Base-by-base conservation (phyloP, 2,329 filamentous ascomycete genomes). In the Cordyceps fumosorosea region DNA sequence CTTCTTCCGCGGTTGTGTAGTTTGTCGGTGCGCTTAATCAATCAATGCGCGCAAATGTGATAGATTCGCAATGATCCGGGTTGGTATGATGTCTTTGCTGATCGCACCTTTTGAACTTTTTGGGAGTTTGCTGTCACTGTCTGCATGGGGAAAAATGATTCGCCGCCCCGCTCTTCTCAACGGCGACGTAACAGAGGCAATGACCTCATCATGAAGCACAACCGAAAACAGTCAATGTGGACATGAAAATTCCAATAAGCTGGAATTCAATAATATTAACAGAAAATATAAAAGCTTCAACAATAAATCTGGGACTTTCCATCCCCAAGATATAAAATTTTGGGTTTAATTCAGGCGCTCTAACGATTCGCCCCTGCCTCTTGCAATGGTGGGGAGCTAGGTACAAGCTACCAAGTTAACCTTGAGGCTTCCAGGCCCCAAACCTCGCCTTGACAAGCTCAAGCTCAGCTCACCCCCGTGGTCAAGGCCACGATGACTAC, bases 111-210 rank as follows among this genome's bases (percentile, higher is more conserved):
- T 37, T 14, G 34, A 37, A 14, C 34, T 14, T 37, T 37, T 37
- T 37, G 34, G 11, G 6, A 44, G 16, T 18, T 45, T n/a, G 42
- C 18, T 8, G 24, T 22, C 34, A 22, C 24, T 44, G 10, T 32
- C 16, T 14, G 16, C 26, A 18, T 53, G 60, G 48, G 60, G 60
- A 62, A 62, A 62, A 62, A 56, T 26, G 45, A 62, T 62, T 37
- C 47, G 60, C 60, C 60, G 60, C 14, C 60, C 53, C 54, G 54
- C 54, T 57, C 32, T 37, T 22, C 29, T 29, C 16, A 18, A 12
- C 20, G 45, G n/a, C 18, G 44, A 51, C 4, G 26, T 7, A 54
- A 14, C 8, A 52, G 37, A 42, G 7, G 10, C 48, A 40, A 55
- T 61, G 59, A 61, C 59, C 44, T 61, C 59, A 61, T 55, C 24